Base-by-base conservation (phyloP, 2,329 filamentous ascomycete species). In the Corniculantispora saksenae region DNA sequence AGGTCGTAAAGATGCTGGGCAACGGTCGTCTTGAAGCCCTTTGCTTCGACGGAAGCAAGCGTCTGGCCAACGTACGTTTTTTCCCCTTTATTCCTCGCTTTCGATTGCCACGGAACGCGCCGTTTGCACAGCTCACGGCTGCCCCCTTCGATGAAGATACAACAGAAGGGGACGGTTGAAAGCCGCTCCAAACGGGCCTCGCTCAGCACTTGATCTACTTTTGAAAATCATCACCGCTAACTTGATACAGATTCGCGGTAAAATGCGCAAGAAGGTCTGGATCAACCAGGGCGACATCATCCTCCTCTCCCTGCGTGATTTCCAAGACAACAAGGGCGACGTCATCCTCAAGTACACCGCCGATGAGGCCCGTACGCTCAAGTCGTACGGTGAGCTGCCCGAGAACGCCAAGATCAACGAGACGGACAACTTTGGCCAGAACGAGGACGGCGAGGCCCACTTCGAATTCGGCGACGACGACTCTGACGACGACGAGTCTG, bases 401-500 rank as follows among this genome's bases (percentile, higher is more conserved):
- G 95, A 98, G 83, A 91, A 89, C 75, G 95, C 95, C 79, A 98
- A 98, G 91, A 99, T 99, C 88, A 99, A 99, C 88, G 95, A 99
- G 88, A 97, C 93, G 70, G 95, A 98, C 81, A 97, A 93, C 56
- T 97, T 91, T 76, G 88, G 92, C 75, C 92, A 94, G 80, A 92
- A 94, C 79, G 94, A 93, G 80, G 91, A 97, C 79, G 94, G 95
- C 80, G 93, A 97, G 76, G 93, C 91, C 83, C 95, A 95, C 82
- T 97, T 99, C 85, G 95, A 98, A 83, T 98, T 98, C 84, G 95
- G 96, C 82, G 94, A 98, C 80, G 94, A 97, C 80, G 90, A 91
- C 75, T 86, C 83, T 59, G 78, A 86, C 25, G 76, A 77, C 48
- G 84, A 77, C 43, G 84, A 86, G 47, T 79, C 77, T 29, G 86